Evolutionary conservation across 2,329 filamentous ascomycete genomes (phyloP).

Genomic region (Fonsecaea erecta): DNA sequence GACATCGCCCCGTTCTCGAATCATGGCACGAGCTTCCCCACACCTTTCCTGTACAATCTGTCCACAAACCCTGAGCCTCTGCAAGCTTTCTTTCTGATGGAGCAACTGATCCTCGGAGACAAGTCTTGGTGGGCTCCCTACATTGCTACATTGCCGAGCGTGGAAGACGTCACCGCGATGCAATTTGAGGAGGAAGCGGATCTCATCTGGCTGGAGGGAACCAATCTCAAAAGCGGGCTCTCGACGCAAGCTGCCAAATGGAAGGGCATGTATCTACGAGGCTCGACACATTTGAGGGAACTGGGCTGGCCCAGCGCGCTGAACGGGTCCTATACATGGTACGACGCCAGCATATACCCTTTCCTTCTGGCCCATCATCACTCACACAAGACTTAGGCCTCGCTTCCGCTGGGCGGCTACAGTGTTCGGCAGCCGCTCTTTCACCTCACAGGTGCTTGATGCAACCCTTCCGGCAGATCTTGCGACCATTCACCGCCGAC

Average conservation of each 20-base stretch:
- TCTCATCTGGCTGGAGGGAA: constrained; percentile 52
- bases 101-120: constrained; percentile 64
- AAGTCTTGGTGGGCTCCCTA: constrained; percentile 72
- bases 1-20: constrained; percentile 35
- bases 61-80: constrained; percentile 22
- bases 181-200: constrained; percentile 69
- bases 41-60: constrained; percentile 30
- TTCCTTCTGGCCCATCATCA: constrained; percentile 7
- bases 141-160: constrained; percentile 67
- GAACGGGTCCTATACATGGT: constrained; percentile 48
- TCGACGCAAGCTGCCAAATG: constrained; percentile 44
- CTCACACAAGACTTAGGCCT: constrained; percentile 41
- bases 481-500: constrained; percentile 38
- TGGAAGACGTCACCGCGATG: constrained; percentile 64
- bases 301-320: constrained; percentile 40
- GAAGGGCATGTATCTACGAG: constrained; percentile 46
- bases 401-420: constrained; percentile 54
- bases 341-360: constrained; percentile 16
- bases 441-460: constrained; percentile 50
- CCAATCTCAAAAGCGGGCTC: constrained; percentile 38
- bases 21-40: constrained; percentile 37
- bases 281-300: constrained; percentile 41
- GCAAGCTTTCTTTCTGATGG: constrained; percentile 66
- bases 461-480: constrained; percentile 38
- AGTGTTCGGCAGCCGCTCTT: constrained; percentile 51